Base-by-base conservation (phyloP, 2,329 filamentous ascomycete species). In the Fusarium irregulare region DNA sequence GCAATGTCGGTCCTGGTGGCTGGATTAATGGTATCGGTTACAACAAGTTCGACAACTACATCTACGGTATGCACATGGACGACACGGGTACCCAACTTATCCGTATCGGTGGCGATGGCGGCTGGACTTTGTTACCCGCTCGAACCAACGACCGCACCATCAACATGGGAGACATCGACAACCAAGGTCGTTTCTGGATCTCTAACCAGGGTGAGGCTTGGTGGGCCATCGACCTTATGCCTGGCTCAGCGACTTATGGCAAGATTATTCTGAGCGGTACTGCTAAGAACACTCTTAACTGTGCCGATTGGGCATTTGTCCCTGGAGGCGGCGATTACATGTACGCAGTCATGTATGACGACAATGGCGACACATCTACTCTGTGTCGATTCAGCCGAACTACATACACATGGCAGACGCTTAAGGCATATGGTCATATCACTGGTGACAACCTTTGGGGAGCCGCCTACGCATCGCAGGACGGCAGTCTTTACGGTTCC, bases 281-380 rank as follows among this genome's bases (percentile, higher is more conserved):
- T 7, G 60, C 60, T 12, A 51, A 50, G 8, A 63, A 55, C 12
- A 41, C 46, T 20, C 46, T 60, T 16, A 51, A 41, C n/a, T 40
- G 58, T 6, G 70, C 68, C 10, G 73, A 75, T 37, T 75, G 73
- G 73, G 66, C 68, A 1, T 75, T 71, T 30, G 73, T 75, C 2
- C 73, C 73, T 4, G 73, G 73, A 16, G 73, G 73, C n/a, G 71
- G 71, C 12, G 67, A 75, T 23, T 75, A 58, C 23, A 66, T 75
- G 50, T 75, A 73, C 28, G 49, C 67, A 2, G 27, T 74, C 21
- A 64, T 64, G 55, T 51, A 64, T 21, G 48, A 55, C 18, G 6
- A 16, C 9, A 20, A 46, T 8, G 61, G 61, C 20, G 14, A 12
- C 9, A 23, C 54, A 0, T 56, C 69, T 3, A 72, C 64, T 10